Base-by-base conservation (phyloP, 2,329 filamentous ascomycete species). In the Aspergillus ochraceus region DNA sequence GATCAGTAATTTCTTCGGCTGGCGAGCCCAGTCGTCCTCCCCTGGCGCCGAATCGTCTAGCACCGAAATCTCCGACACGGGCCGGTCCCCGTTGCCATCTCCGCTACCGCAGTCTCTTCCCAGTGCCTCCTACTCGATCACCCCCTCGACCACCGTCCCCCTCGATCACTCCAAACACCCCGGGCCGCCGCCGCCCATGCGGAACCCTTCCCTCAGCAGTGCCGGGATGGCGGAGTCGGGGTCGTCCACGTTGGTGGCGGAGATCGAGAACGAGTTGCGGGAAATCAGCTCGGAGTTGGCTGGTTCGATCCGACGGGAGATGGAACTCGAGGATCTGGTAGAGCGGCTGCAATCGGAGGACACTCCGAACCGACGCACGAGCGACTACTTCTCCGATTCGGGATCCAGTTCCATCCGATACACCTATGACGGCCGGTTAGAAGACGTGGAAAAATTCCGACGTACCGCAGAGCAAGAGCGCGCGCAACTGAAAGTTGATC, bases 321-420 rank as follows among this genome's bases (percentile, higher is more conserved):
- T 99, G 86, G 95, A 99, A 68, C 79, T 99, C 32, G 95, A 99
- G 76, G 95, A 99, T 75, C 83, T 98, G 51, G 88, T 98, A 0
- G 95, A 99, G 66, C 84, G 90, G 59, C 80, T 96, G 67, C 93
- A 97, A 74, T 80, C 87, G n/a, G 92, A 97, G 70, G 76, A 81
- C n/a, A 61, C 56, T 1, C 72, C 83, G 29, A 88, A 85, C 64
- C 89, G 90, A 73, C 86, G 94, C 61, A 96, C 91, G 10, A 98
- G 95, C 77, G 95, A 99, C 77, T 98, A 99, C 79, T 99, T 95
- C 74, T 99, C 95, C 2, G 95, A 99, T 75, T 97, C 93, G 6
- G 95, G 95, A 32, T 89, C 91, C 59, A 94, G 92, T 74, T 94
- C 92, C 1, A 84, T 91, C 55, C 90, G 92, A 70, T 89, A 88